Percentiles rank a stretch among this genome's conserved stretches.
phyloP scores from a whole-genome alignment of 495 filamentous ascomycete genomes.

The Xylaria scruposa region DNA sequence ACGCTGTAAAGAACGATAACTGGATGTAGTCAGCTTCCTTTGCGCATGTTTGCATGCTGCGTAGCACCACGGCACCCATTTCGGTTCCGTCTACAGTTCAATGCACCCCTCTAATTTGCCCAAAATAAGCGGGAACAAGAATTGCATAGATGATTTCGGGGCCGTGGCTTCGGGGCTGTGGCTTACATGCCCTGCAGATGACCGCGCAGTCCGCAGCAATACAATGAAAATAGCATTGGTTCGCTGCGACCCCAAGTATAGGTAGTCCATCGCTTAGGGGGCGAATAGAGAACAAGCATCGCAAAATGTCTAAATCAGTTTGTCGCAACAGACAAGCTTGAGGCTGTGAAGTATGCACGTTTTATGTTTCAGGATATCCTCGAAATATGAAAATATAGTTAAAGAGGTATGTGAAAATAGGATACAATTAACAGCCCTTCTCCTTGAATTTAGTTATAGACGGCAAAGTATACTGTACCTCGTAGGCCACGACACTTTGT shows the following conservation, averaged over 20 bases:
- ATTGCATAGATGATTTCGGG: constrained; percentile 1
- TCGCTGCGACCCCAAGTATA: background rate
- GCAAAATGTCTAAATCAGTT: background rate
- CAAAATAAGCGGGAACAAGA: background rate
- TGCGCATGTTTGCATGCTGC: background rate
- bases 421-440: background rate
- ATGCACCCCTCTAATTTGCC: background rate
- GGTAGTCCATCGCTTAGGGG: background rate
- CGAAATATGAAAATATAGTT: background rate
- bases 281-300: background rate
- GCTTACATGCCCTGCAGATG: background rate
- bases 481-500: background rate
- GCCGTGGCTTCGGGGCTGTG: background rate
- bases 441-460: background rate
- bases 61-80: background rate
- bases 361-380: background rate
- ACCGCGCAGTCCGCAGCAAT: background rate
- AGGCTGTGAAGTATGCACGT: background rate
- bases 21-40: constrained; percentile 3
- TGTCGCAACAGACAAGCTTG: background rate
- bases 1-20: background rate
- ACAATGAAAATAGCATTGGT: constrained; percentile 1
- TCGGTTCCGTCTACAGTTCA: constrained; percentile 8
- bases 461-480: background rate
- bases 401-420: background rate